A percentile compares a stretch with the other conserved stretches of the same genome.
These are phyloP conservation scores for Boletus sp. DNA, from an alignment of 768 basidiomycete genomes.

Conservation along the genomic window DNA sequence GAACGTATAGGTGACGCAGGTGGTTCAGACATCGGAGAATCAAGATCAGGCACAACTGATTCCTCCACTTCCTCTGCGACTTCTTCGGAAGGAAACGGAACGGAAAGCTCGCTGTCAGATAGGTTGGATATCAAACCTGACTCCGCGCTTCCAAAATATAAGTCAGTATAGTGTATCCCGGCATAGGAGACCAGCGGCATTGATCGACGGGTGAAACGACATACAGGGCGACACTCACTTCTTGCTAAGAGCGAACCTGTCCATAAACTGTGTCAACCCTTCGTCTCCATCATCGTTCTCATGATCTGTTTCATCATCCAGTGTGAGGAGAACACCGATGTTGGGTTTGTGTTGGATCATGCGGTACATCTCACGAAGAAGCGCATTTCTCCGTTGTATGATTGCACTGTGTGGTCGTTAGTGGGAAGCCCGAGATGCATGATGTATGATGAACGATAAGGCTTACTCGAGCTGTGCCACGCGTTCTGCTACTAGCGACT, in stretches of 20 bases:
- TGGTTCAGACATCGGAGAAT: conserved; percentile 34
- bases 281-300: conserved; percentile 34
- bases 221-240: conserved; percentile 37
- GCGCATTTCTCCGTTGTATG: conserved; percentile 60
- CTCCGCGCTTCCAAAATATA: conserved; percentile 33
- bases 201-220: background rate
- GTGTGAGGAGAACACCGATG: conserved; percentile 37
- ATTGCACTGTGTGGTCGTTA: conserved; percentile 46
- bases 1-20: conserved; percentile 26
- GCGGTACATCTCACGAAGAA: conserved; percentile 67
- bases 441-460: background rate
- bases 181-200: background rate
- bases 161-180: conserved; percentile 6
- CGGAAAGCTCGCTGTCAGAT: conserved; percentile 29
- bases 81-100: conserved; percentile 16
- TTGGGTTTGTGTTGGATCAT: conserved; percentile 56
- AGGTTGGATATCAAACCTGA: conserved; percentile 41
- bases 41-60: conserved; percentile 17
- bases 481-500: conserved; percentile 38
- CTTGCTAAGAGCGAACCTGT: conserved; percentile 51
- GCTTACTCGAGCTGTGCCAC: conserved; percentile 34
- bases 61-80: conserved; percentile 7
- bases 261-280: conserved; percentile 47
- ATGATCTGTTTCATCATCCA: conserved; percentile 39
- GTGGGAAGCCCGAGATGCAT: background rate